These are phyloP conservation scores for Beauveria australis DNA, from an alignment of 2,329 filamentous ascomycete species.

Conservation along the genomic window DNA sequence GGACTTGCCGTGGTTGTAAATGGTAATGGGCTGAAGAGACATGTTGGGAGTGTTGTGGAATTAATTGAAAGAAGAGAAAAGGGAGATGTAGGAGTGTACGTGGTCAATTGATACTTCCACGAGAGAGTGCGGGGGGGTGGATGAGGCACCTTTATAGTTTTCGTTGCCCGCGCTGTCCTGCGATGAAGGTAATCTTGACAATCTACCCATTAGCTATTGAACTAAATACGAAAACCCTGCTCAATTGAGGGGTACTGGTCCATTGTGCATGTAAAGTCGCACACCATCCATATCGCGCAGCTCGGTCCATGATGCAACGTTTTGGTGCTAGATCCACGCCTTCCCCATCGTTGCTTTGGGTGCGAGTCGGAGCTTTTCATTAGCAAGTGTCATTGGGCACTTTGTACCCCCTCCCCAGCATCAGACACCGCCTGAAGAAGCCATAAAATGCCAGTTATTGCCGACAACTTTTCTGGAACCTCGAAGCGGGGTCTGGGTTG, in stretches of 20 bases:
- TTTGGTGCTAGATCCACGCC: not conserved
- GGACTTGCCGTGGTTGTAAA: conserved; percentile 10
- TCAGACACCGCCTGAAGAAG: not conserved
- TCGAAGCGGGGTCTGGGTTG: not conserved
- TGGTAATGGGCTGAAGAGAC: conserved; percentile 10
- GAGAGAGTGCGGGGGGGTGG: not conserved
- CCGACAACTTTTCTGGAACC: not conserved
- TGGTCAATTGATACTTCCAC: not conserved
- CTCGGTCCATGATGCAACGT: not conserved
- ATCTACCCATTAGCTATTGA: not conserved
- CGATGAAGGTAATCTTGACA: not conserved
- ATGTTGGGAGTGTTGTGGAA: not conserved
- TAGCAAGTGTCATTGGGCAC: too few relatives aligned
- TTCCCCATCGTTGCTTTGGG: not conserved
- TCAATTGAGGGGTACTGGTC: not conserved
- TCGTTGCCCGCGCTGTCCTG: not conserved
- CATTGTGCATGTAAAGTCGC: not conserved
- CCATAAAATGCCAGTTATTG: not conserved
- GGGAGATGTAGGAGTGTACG: not conserved
- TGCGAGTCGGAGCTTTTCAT: not conserved
- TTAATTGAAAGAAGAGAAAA: not conserved
- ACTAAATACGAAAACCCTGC: not conserved
- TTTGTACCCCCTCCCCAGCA: too few relatives aligned
- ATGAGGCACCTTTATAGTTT: not conserved
- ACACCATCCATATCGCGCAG: not conserved